Evolutionary conservation across 1,139 yeast species (phyloP).

Genomic region (Protomyces gravidus): DNA sequence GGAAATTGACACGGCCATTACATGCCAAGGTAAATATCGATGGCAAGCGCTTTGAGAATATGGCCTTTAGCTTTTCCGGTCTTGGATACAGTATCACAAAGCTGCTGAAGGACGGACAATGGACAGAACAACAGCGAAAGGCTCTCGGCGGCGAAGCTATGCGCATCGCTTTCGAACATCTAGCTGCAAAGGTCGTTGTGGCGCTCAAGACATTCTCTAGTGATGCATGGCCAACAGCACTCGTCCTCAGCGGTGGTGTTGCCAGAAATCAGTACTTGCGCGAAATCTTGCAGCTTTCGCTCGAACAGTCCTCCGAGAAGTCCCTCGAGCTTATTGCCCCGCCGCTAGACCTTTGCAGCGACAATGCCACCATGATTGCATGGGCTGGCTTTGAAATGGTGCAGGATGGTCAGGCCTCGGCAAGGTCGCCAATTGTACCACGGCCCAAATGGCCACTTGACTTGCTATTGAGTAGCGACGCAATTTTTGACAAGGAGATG

Average conservation of each 20-base stretch:
- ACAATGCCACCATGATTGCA: constrained; percentile 95
- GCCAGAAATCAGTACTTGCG: constrained; percentile 30
- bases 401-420: constrained; percentile 1
- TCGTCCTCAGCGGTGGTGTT: constrained; percentile 33
- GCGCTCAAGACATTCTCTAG: constrained; percentile 1
- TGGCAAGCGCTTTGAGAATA: constrained; percentile 13
- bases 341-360: constrained; percentile 71
- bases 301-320: neutral
- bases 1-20: constrained; percentile 42
- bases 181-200: constrained; percentile 19
- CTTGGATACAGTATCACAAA: constrained; percentile 25
- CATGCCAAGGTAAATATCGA: constrained; percentile 20
- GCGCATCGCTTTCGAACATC: constrained; percentile 30
- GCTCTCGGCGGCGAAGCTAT: constrained; percentile 29
- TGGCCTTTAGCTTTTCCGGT: constrained; percentile 31
- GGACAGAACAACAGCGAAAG: constrained; percentile 12
- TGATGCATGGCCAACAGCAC: constrained; percentile 2
- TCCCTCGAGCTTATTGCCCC: constrained; percentile 50
- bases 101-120: constrained; percentile 5
- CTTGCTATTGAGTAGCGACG: constrained; percentile 10
- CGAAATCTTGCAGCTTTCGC: constrained; percentile 15
- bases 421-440: constrained; percentile 4
- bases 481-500: neutral
- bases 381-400: constrained; percentile 85
- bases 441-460: constrained; percentile 26